A percentile compares a stretch with the other conserved stretches of the same genome.
Evolutionary conservation across 1,284 basidiomycete species (phyloP).

Genomic region (Cronartium ribicola): DNA sequence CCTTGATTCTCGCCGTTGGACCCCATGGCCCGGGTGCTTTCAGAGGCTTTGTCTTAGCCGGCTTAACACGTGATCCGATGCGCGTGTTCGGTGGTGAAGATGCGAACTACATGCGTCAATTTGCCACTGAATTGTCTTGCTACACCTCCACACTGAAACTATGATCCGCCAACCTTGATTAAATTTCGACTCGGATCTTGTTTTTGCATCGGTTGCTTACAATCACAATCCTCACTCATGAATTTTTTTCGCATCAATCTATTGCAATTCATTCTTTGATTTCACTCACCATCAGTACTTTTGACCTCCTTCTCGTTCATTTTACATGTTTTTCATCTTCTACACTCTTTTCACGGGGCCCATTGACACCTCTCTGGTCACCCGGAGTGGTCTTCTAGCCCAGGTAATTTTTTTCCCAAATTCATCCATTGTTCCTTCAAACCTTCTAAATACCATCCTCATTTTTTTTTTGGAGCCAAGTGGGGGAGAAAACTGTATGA

Average conservation of each 20-base stretch:
- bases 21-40: neutral
- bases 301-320: neutral
- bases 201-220: no score
- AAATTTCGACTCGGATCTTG: neutral
- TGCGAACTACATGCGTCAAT: conserved; percentile 30
- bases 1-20: conserved; percentile 30
- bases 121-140: conserved; percentile 5
- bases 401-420: no score
- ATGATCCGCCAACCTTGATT: neutral
- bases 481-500: no score
- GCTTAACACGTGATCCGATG: conserved; percentile 24
- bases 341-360: neutral
- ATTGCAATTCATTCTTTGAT: neutral
- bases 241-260: neutral
- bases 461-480: no score
- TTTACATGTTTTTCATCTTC: neutral
- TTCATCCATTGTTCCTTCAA: no score
- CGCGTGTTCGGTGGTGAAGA: conserved; percentile 37
- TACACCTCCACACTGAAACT: conserved; percentile 21
- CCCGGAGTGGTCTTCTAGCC: no score
- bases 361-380: no score
- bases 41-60: conserved; percentile 34
- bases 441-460: no score
- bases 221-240: no score
- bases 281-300: neutral